phyloP scores from a whole-genome alignment of 1,284 basidiomycete genomes.

The Chondrostereum purpureum region DNA sequence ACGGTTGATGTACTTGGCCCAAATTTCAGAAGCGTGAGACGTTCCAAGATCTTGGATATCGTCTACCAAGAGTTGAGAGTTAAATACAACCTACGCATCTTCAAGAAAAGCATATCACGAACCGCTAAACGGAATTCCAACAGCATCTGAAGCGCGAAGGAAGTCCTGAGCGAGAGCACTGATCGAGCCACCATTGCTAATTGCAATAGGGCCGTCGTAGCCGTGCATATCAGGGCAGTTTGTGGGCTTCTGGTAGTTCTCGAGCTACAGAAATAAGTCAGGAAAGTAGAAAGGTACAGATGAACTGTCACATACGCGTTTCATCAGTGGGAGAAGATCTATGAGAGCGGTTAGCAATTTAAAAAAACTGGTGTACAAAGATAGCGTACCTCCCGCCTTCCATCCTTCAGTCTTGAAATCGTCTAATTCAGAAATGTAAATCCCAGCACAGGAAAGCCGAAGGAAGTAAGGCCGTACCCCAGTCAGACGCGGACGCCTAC shows the following conservation, averaged over 20 bases:
- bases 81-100: neutral
- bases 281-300: constrained; percentile 6
- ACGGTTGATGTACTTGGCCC: constrained; percentile 74
- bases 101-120: constrained; percentile 20
- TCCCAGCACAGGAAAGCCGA: neutral
- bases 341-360: no score
- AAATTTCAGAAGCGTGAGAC: constrained; percentile 61
- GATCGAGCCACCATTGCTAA: constrained; percentile 60
- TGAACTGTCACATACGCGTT: constrained; percentile 35
- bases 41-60: constrained; percentile 64
- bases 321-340: constrained; percentile 70
- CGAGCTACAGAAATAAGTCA: constrained; percentile 33
- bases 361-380: no score
- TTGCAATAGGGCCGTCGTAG: constrained; percentile 66
- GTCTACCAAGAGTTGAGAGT: constrained; percentile 28
- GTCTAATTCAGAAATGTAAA: constrained; percentile 31
- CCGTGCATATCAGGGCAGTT: constrained; percentile 56
- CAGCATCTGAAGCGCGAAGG: constrained; percentile 53
- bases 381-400: constrained; percentile 47
- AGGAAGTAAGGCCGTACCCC: constrained; percentile 45
- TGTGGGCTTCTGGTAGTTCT: constrained; percentile 69
- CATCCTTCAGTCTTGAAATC: constrained; percentile 70
- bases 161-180: constrained; percentile 63
- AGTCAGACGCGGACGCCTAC: constrained; percentile 62
- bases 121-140: constrained; percentile 65